Base-by-base conservation (phyloP, 140 eudicot genomes). In the Cichorium intybus region DNA sequence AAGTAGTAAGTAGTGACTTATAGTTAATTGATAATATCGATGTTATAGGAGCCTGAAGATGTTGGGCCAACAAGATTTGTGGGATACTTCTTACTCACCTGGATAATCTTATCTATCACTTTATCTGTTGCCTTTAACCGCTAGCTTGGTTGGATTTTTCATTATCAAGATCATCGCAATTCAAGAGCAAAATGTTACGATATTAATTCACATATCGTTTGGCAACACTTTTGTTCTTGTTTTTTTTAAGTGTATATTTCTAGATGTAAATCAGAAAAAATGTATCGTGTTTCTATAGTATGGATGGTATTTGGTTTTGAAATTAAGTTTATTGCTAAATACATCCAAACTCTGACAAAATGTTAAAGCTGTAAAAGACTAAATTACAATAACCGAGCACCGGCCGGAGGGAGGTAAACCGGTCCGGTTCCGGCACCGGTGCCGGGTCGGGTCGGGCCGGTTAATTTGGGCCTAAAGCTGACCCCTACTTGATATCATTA, bases 21-120 rank as follows among this genome's bases (percentile, higher is more conserved):
- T 60, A 24, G 24, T 48, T 35, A 33, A 43, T 11, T 49, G 31
- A 41, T 50, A 14, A 70, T 23, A 4, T 9, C 68, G 5, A 21
- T 48, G 22, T 72, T 61, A 43, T 84, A 91, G 96, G 96, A 91
- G 46, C 87, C 90, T 18, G 97, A 91, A 80, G 76, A 91, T 58
- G 78, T 68, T 6, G 89, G 57, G 41, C 96, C 98, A 56, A 91
- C 98, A 46, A 85, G 79, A 70, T 23, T 68, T 21, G 80, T 79
- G 41, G 98, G 98, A 26, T 91, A 85, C 64, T 82, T 87, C 74
- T n/a, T 83, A 0, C 61, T 91, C 16, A 79, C 77, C 1, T 91
- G 96, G 96, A 47, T 87, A 20, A 63, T 82, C 39, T 12, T 88
- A 27, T 81, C 85, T 24, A 1, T 69, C 24, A 51, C 68, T 1